A percentile compares a stretch with the other conserved stretches of the same genome.
Evolutionary conservation across 495 filamentous ascomycete genomes (phyloP).

Genomic region (Aspergillus biplanus): DNA sequence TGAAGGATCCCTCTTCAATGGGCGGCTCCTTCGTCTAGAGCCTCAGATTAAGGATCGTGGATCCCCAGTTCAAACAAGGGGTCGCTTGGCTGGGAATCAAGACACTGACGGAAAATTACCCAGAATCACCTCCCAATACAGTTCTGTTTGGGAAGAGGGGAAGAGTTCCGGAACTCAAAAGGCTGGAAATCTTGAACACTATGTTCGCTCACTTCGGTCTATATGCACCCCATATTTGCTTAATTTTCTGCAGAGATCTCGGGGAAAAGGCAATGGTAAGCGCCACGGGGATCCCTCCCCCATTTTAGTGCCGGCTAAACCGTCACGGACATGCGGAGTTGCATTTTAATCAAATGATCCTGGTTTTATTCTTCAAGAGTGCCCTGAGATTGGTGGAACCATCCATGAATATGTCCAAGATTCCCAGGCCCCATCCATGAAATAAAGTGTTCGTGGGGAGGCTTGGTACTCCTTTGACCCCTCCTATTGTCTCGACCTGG

Average conservation of each 20-base stretch:
- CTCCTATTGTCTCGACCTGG: background rate
- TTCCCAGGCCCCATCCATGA: background rate
- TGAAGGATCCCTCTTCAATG: background rate
- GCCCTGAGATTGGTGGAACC: constrained; percentile 1
- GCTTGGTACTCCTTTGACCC: constrained; percentile 3
- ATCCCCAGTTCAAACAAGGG: background rate
- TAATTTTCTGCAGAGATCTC: constrained; percentile 3
- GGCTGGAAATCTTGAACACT: background rate
- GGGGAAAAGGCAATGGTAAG: background rate
- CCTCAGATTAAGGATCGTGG: background rate
- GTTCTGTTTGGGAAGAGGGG: too few relatives aligned
- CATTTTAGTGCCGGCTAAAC: background rate
- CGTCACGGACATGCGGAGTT: constrained; percentile 3
- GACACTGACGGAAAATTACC: too few relatives aligned
- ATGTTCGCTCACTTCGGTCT: background rate
- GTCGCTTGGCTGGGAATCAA: background rate
- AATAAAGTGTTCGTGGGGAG: background rate
- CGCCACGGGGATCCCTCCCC: background rate
- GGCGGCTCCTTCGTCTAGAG: background rate
- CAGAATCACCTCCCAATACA: too few relatives aligned
- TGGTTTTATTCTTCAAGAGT: background rate
- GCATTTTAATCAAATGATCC: background rate
- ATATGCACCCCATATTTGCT: background rate
- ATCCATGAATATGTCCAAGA: background rate
- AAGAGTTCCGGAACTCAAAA: background rate